Base-by-base conservation (phyloP, 164 flowering plant genomes). In the Euptelea pleiosperma region DNA sequence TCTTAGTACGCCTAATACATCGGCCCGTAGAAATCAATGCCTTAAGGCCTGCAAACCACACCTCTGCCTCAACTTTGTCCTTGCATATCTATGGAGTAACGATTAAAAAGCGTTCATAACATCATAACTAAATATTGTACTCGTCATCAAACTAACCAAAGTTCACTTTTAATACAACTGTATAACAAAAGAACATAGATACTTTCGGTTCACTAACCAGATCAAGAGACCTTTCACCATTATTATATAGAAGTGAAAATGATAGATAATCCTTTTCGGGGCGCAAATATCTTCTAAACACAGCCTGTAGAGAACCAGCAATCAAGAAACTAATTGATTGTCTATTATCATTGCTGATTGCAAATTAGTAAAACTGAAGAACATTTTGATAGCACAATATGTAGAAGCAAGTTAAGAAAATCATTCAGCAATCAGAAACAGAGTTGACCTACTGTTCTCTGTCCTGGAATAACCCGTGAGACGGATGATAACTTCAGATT, bases 211-310 rank as follows among this genome's bases (percentile, higher is more conserved):
- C 43, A 73, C 91, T 77, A 18, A 91, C 98, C 95, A 91, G 73
- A 75, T 91, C 98, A 62, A 91, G 91, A 55, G 91, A 78, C 67
- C 96, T 77, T 58, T 89, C 95, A 25, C 92, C 83, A 65, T 87
- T 86, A 35, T 79, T 86, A 67, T 89, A 89, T 51, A 89, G 21
- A 63, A 91, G 92, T 24, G 98, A 91, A 76, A 91, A 91, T 51
- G 98, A 91, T 48, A 91, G 69, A 66, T 86, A 89, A 18, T 91
- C 96, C 71, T 91, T 91, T 62, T 87, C 98, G 28, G 96, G 91
- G 42, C 92, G 83, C 69, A 81, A 73, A 66, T 69, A 81, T 79
- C 91, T 81, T 72, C 74, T 77, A 53, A 91, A 91, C 15, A 91
- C 94, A 67, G 90, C 83, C 96, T 91, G 83, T 25, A 59, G 33